A percentile compares a stretch with the other conserved stretches of the same genome.
Evolutionary conservation across 2,329 filamentous ascomycete species (phyloP).

Genomic region (Paecilomyces fulvus): DNA sequence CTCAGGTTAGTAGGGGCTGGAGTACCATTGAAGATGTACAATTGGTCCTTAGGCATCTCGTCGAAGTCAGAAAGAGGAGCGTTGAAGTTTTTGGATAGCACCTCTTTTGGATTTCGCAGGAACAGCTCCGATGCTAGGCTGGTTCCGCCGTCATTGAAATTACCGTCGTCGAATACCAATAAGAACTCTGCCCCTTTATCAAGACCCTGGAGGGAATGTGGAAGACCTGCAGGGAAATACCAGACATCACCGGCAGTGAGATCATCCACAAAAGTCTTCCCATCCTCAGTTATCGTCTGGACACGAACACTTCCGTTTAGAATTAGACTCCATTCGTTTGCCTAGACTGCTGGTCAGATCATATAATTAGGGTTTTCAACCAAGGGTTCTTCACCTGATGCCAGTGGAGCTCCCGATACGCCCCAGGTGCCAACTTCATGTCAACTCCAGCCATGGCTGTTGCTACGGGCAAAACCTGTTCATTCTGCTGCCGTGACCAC

Average conservation of each 20-base stretch:
- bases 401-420: slow-evolving; percentile 51
- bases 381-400: slow-evolving; percentile 4
- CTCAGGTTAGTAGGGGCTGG: slow-evolving; percentile 27
- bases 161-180: slow-evolving; percentile 52
- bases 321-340: slow-evolving; percentile 14
- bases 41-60: slow-evolving; percentile 28
- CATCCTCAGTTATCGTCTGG: slow-evolving; percentile 44
- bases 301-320: slow-evolving; percentile 13
- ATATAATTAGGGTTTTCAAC: too few relatives aligned
- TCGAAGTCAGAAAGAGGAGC: slow-evolving; percentile 29
- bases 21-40: slow-evolving; percentile 37
- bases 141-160: slow-evolving; percentile 52
- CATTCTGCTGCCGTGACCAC: slow-evolving; percentile 44
- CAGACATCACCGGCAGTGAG: slow-evolving; percentile 33
- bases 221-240: slow-evolving; percentile 25
- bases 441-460: slow-evolving; percentile 45
- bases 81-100: slow-evolving; percentile 37
- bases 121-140: slow-evolving; percentile 51
- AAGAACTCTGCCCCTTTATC: slow-evolving; percentile 51
- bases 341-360: background rate
- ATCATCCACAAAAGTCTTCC: slow-evolving; percentile 33
- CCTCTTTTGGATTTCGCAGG: slow-evolving; percentile 32
- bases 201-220: slow-evolving; percentile 44
- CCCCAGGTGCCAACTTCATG: slow-evolving; percentile 43
- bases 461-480: slow-evolving; percentile 34